Percentiles rank a stretch among this genome's conserved stretches.
phyloP scores from a whole-genome alignment of 2,329 filamentous ascomycete genomes.

The Colletotrichum sp. region DNA sequence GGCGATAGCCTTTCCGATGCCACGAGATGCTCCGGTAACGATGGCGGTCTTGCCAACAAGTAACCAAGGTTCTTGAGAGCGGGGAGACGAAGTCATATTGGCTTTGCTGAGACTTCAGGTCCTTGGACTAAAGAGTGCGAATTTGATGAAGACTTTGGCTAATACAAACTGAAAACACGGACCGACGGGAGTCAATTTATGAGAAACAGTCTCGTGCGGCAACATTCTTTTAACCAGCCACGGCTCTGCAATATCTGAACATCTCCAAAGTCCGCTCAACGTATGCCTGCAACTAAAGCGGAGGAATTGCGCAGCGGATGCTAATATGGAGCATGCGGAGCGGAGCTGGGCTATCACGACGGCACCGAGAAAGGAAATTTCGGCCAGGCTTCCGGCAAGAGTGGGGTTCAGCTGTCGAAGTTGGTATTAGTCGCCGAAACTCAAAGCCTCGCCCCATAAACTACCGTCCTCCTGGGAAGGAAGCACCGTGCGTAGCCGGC shows the following conservation, averaged over 20 bases:
- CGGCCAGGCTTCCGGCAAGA: not conserved
- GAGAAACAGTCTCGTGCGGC: too few species aligned
- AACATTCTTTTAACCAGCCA: accelerated
- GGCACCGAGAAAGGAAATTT: not conserved
- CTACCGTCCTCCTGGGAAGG: accelerated
- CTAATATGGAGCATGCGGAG: not conserved
- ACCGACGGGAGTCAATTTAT: too few species aligned
- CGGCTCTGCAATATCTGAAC: too few species aligned
- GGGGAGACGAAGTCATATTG: not conserved
- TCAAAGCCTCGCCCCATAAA: not conserved
- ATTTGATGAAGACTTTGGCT: accelerated
- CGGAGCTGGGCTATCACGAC: not conserved
- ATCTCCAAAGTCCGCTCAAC: too few species aligned
- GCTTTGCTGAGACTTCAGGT: too few species aligned
- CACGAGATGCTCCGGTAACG: not conserved
- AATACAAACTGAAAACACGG: accelerated
- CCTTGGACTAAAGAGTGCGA: accelerated
- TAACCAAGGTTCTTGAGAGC: not conserved
- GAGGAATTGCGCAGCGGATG: not conserved
- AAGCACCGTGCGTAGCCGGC: too few species aligned
- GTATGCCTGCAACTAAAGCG: accelerated
- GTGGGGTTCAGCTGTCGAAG: not conserved
- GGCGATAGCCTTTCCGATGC: not conserved
- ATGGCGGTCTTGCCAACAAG: not conserved
- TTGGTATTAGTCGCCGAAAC: not conserved